Percentiles rank a stretch among this genome's conserved stretches.
phyloP scores from a whole-genome alignment of 1,284 basidiomycete species.

The Leucoagaricus sp. region DNA sequence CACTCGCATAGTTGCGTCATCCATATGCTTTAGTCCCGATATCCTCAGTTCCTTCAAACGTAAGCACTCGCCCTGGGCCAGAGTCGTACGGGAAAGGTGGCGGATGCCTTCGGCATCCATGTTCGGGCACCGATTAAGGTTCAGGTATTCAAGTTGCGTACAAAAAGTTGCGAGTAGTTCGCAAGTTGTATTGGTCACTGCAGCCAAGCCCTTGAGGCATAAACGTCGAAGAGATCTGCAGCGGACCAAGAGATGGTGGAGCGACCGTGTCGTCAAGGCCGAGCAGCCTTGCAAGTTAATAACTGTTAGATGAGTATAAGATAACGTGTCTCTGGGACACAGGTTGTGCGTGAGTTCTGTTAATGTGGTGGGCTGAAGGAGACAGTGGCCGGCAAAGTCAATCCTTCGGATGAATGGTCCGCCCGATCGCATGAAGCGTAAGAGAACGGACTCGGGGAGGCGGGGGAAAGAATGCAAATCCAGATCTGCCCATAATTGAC shows the following conservation, averaged over 20 bases:
- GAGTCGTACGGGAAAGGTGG: constrained; percentile 41
- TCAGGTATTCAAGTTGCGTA: constrained; percentile 57
- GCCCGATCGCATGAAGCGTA: constrained; percentile 50
- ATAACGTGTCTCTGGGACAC: constrained; percentile 41
- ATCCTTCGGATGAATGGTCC: constrained; percentile 70
- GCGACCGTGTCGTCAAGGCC: constrained; percentile 58
- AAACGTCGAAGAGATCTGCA: constrained; percentile 64
- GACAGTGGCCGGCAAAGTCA: constrained; percentile 66
- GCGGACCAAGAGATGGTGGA: constrained; percentile 72
- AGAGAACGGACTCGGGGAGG: constrained; percentile 50
- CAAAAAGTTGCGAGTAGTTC: constrained; percentile 62
- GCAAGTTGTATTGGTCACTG: constrained; percentile 75
- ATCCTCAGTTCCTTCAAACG: constrained; percentile 61
- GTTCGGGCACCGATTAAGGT: constrained; percentile 75
- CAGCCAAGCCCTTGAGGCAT: constrained; percentile 66
- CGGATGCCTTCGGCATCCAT: constrained; percentile 67
- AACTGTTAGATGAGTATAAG: constrained; percentile 63
- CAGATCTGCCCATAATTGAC: constrained; percentile 79
- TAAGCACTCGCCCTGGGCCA: constrained; percentile 46
- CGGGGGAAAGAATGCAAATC: constrained; percentile 63
- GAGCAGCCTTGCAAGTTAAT: constrained; percentile 81
- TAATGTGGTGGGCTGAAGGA: constrained; percentile 51
- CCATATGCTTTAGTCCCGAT: constrained; percentile 62
- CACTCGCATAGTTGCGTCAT: constrained; percentile 57
- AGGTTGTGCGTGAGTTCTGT: constrained; percentile 54